Base-by-base conservation (phyloP, 495 filamentous ascomycete species). In the Sordaria brevicollis region DNA sequence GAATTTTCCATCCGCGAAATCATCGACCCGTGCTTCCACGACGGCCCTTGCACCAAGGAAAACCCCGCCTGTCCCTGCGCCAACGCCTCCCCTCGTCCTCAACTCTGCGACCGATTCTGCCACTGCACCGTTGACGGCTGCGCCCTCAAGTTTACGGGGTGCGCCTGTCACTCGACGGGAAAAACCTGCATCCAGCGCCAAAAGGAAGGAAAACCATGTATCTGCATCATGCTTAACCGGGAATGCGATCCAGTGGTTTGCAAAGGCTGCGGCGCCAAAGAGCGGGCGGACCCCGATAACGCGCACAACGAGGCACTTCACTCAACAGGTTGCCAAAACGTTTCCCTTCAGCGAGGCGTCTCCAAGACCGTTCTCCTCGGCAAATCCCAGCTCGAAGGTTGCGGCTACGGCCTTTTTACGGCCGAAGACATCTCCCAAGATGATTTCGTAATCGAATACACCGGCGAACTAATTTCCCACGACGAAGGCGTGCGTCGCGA, bases 171-270 rank as follows among this genome's bases (percentile, higher is more conserved):
- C 49, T 81, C 81, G 2, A 75, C 77, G 1, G 81, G 82, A 29
- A 85, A 83, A 75, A 81, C 83, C 1, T 91, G 89, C 71, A 70
- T 80, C 66, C 68, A 79, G 70, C 77, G 78, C 54, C 81, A 85
- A 57, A 84, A 81, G 67, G 83, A 86, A 41, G 77, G 77, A 33
- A 76, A 74, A 25, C 82, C 82, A 10, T 92, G 89, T 75, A 83
- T 83, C 21, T 92, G 89, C 73, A 77, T 83, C 21, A 77, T 81
- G 68, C 81, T 89, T 57, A 88, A 88, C 72, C 84, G 91, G 5
- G 91, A 93, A 77, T 93, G 91, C 72, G 90, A 92, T 72, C 84
- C 89, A 0, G 86, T 90, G 39, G 80, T 92, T 33, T 93, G 91
- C 74, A 81, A 82, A 17, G 82, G 79, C 10, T 93, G 90, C 71